phyloP scores from a whole-genome alignment of 306 rosid species.

The Begonia peltatifolia region DNA sequence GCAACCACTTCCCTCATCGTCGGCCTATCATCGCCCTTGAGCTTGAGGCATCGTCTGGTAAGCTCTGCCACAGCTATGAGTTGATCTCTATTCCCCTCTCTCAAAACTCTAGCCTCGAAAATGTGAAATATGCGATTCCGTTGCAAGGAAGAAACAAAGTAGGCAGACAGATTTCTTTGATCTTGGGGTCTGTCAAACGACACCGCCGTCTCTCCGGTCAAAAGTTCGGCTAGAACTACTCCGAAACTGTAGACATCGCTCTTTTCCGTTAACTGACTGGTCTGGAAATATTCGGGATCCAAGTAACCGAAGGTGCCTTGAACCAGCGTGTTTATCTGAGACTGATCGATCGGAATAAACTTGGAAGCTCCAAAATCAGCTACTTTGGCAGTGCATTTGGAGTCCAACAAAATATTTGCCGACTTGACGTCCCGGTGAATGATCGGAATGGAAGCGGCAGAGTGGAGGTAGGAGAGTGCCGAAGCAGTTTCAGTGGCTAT shows the following conservation, averaged over 20 bases:
- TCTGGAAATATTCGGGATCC: constrained; percentile 9
- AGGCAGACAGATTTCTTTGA: constrained; percentile 3
- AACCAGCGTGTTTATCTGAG: constrained; percentile 6
- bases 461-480: constrained; percentile 6
- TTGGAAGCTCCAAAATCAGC: constrained; percentile 8
- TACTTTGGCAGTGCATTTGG: constrained; percentile 7
- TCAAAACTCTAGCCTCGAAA: constrained; percentile 1
- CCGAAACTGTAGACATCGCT: constrained; percentile 11
- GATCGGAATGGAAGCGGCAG: constrained; percentile 6
- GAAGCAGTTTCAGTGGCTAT: constrained; percentile 4
- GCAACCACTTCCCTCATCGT: constrained; percentile 5
- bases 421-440: constrained; percentile 13
- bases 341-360: constrained; percentile 5
- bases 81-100: constrained; percentile 9
- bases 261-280: constrained; percentile 5
- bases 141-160: not conserved
- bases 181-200: constrained; percentile 4
- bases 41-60: constrained; percentile 3
- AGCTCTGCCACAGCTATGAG: not conserved
- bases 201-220: constrained; percentile 5
- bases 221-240: constrained; percentile 4
- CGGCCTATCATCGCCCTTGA: constrained; percentile 6
- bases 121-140: constrained; percentile 1
- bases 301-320: constrained; percentile 7
- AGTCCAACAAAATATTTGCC: constrained; percentile 7